Evolutionary conservation across 352 stramenopile genomes (phyloP).

Genomic region (Globisporangium viniferum): DNA sequence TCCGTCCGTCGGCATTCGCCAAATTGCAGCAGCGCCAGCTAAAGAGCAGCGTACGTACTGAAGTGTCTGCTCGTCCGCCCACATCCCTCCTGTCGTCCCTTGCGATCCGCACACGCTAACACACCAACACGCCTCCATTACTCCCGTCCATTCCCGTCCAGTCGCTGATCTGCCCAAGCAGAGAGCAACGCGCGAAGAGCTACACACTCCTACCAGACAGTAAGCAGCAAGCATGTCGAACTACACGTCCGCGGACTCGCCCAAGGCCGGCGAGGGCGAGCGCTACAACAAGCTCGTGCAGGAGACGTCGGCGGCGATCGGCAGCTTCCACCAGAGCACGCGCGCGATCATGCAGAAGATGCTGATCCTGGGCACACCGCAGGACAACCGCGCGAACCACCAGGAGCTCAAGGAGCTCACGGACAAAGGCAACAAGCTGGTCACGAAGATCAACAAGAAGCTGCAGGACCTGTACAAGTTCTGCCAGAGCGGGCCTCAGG

Average conservation of each 20-base stretch:
- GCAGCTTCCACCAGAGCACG: slow-evolving; percentile 55
- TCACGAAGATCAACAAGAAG: slow-evolving; percentile 50
- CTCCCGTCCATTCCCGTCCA: not conserved
- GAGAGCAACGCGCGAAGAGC: not conserved
- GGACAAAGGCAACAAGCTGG: slow-evolving; percentile 58
- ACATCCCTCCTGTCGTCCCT: not conserved
- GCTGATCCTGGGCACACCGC: slow-evolving; percentile 48
- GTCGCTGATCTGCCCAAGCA: not conserved
- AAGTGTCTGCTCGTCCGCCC: not conserved
- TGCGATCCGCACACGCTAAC: not conserved
- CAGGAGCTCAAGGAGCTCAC: slow-evolving; percentile 58
- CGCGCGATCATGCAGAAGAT: slow-evolving; percentile 65
- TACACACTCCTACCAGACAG: not conserved
- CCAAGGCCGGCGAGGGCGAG: slow-evolving; percentile 41
- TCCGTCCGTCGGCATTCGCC: not conserved
- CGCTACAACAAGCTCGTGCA: slow-evolving; percentile 50
- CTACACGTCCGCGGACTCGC: slow-evolving; percentile 54
- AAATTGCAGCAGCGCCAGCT: not conserved
- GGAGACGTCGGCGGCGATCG: slow-evolving; percentile 61
- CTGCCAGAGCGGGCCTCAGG: slow-evolving; percentile 26
- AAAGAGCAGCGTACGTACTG: not conserved
- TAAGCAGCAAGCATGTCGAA: slow-evolving; percentile 21
- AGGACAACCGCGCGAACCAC: slow-evolving; percentile 60
- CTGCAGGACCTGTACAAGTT: slow-evolving; percentile 43
- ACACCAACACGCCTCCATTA: not conserved